phyloP scores from a whole-genome alignment of 1,139 yeast genomes.

The Debaryomyces psychrophilus region DNA sequence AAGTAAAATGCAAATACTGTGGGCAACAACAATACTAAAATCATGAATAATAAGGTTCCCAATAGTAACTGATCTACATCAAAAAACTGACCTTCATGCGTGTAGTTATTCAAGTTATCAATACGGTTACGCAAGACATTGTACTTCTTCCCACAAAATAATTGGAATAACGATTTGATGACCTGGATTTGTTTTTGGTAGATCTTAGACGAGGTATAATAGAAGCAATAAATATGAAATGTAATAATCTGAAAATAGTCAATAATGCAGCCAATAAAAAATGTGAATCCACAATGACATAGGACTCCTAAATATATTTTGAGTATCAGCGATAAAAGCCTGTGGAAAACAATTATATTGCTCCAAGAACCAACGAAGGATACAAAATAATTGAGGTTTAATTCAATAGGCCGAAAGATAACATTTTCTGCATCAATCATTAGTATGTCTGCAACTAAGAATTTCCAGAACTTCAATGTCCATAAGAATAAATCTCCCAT shows the following conservation, averaged over 20 bases:
- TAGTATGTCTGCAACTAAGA: conserved; percentile 14
- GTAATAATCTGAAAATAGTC: conserved; percentile 69
- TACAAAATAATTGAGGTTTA: neutral
- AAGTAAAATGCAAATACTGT: conserved; percentile 85
- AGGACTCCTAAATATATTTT: conserved; percentile 17
- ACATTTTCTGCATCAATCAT: conserved; percentile 4
- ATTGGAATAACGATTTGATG: conserved; percentile 73
- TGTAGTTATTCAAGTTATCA: conserved; percentile 56
- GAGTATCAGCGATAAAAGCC: conserved; percentile 1
- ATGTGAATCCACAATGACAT: conserved; percentile 59
- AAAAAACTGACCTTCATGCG: conserved; percentile 57
- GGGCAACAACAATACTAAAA: conserved; percentile 76
- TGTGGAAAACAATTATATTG: neutral
- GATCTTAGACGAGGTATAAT: conserved; percentile 75
- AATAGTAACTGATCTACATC: conserved; percentile 84
- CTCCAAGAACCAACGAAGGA: neutral
- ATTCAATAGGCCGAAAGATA: conserved; percentile 3
- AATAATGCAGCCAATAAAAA: conserved; percentile 64
- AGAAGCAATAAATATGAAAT: conserved; percentile 75
- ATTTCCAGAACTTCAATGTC: conserved; percentile 77
- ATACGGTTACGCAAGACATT: conserved; percentile 83
- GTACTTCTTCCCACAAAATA: conserved; percentile 88
- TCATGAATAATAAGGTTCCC: conserved; percentile 87
- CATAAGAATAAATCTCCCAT: conserved; percentile 85
- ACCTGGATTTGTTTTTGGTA: conserved; percentile 75